These are phyloP conservation scores for Ophiocordyceps polyrhachis-furcata DNA, from an alignment of 2,329 filamentous ascomycete genomes.

Conservation along the genomic window DNA sequence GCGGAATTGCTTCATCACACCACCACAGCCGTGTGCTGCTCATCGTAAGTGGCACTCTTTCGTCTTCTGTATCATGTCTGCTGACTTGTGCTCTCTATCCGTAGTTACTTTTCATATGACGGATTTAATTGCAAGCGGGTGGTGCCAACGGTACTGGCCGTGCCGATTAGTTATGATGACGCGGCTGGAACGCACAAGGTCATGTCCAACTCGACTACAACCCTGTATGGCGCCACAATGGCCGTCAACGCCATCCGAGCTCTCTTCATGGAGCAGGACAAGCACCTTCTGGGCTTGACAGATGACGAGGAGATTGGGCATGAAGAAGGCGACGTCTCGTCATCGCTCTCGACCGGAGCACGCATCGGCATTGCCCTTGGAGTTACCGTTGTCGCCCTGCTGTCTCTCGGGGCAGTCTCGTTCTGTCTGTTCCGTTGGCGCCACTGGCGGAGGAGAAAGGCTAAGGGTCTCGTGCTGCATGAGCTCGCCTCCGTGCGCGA, in stretches of 20 bases:
- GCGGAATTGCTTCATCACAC: constrained; percentile 11
- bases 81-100: constrained; percentile 4
- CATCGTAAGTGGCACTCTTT: constrained; percentile 14
- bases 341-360: constrained; percentile 11
- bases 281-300: constrained; percentile 13
- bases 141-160: constrained; percentile 16
- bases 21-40: constrained; percentile 22
- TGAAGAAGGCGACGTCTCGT: constrained; percentile 3
- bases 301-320: constrained; percentile 12
- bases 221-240: constrained; percentile 17
- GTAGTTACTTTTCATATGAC: constrained; percentile 16
- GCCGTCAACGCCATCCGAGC: constrained; percentile 19
- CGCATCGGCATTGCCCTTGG: constrained; percentile 18
- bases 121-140: constrained; percentile 16
- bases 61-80: background rate
- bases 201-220: constrained; percentile 16
- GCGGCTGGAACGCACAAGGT: constrained; percentile 17
- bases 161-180: constrained; percentile 17
- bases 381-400: constrained; percentile 11
- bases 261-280: constrained; percentile 18
- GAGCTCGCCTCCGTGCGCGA: constrained; percentile 1
- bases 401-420: constrained; percentile 9
- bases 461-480: constrained; percentile 2
- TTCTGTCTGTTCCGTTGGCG: constrained; percentile 10
- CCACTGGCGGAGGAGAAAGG: constrained; percentile 5